Evolutionary conservation across 495 filamentous ascomycete genomes (phyloP).

Genomic region (Neurospora sp.): DNA sequence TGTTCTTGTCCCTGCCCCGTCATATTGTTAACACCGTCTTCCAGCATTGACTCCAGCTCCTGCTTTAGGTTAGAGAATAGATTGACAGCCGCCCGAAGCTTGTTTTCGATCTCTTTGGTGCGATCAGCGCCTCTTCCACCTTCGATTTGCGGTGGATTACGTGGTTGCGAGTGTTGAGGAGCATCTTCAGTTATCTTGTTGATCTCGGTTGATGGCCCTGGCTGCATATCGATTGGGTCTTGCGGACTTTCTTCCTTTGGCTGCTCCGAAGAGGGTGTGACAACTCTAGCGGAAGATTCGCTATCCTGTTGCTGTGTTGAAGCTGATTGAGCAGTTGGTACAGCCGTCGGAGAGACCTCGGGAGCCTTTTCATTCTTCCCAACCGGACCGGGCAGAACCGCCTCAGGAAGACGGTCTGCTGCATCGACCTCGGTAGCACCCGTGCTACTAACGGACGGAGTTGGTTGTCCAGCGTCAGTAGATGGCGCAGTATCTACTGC

Average conservation of each 20-base stretch:
- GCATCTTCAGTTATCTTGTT: not conserved
- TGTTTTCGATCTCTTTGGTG: constrained; percentile 2
- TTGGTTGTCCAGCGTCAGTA: not conserved
- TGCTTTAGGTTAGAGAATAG: constrained; percentile 10
- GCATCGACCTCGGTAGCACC: not conserved
- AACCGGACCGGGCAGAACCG: not conserved
- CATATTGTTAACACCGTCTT: not conserved
- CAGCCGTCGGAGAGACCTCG: constrained; percentile 1
- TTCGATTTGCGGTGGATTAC: not conserved
- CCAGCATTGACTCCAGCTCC: constrained; percentile 14
- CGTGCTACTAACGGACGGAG: not conserved
- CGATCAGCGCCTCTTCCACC: not conserved
- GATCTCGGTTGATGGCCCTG: not conserved
- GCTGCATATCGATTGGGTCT: not conserved
- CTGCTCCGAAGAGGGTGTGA: not conserved
- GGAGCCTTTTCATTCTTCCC: not conserved
- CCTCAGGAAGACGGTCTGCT: not conserved
- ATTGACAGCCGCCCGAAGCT: constrained; percentile 9
- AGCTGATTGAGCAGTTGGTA: not conserved
- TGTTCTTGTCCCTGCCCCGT: not conserved
- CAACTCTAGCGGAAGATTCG: not conserved
- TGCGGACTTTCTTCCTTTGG: not conserved
- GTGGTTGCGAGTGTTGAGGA: not conserved
- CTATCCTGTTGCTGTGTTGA: not conserved
- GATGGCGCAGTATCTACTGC: not conserved